phyloP scores from a whole-genome alignment of 2,329 filamentous ascomycete genomes.

The Sclerotinia borealis region DNA sequence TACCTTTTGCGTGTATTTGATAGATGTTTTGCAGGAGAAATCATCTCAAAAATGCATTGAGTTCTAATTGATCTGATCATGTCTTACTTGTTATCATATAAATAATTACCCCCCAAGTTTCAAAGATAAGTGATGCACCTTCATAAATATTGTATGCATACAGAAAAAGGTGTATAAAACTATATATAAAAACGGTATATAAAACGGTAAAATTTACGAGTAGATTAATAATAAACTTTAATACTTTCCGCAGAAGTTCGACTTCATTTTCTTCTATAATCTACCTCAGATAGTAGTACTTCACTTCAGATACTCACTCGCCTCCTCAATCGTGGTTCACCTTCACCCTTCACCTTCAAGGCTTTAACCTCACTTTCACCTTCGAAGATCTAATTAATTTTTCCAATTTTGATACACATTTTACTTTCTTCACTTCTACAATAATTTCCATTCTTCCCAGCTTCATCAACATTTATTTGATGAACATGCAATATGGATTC shows the following conservation, averaged over 20 bases:
- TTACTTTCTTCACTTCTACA: neutral
- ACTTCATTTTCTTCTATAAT: no score
- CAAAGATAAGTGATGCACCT: neutral
- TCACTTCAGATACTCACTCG: neutral
- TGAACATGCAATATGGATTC: constrained; percentile 4
- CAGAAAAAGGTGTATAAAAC: no score
- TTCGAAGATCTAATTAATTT: neutral
- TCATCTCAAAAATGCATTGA: constrained; percentile 3
- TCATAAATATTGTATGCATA: no score
- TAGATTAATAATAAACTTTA: no score
- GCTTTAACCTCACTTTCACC: neutral
- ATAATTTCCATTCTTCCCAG: neutral
- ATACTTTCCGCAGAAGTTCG: no score
- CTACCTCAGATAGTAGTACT: no score
- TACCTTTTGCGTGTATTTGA: no score
- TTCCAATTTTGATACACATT: neutral
- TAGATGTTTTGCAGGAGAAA: neutral
- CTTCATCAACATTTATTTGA: neutral
- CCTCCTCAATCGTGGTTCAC: no score
- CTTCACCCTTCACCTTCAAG: neutral
- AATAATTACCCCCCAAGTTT: constrained; percentile 7
- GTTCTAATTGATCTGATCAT: constrained; percentile 12
- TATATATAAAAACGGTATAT: neutral
- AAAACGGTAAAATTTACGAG: neutral
- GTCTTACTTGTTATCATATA: no score